Base-by-base conservation (phyloP, 1,284 basidiomycete genomes). In the Cryptococcus sp. region DNA sequence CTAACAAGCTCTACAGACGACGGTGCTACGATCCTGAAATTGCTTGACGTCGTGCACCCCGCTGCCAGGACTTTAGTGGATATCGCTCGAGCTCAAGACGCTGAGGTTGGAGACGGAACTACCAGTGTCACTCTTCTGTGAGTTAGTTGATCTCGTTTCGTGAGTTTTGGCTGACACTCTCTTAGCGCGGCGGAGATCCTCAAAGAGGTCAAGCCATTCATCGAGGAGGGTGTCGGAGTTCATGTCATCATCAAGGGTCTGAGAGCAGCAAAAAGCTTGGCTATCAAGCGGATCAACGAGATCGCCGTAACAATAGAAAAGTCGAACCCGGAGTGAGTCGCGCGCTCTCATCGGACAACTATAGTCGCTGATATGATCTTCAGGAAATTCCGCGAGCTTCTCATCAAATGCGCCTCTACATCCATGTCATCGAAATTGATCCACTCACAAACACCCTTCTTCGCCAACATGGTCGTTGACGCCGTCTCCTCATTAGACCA, bases 401-500 rank as follows among this genome's bases (percentile, higher is more conserved):
- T 99, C 47, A 83, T 97, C 69, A 95, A 97, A 82, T 96, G 93
- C 78, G 96, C 96, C 42, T 89, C 93, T 27, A 99, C 96, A 7
- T 95, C 94, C 43, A 98, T 99, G 95, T 98, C 95, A 20, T 98
- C 94, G 62, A 99, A 99, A 81, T 86, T 99, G 63, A 98, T 99
- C 69, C 94, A 98, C 78, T 93, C 93, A 42, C 93, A 98, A 81
- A 97, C 96, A 73, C 94, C 95, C 4, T 99, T 99, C 83, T 99
- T 99, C 83, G 90, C 93, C 35, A 87, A 91, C 66, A 99, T 99
- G 94, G 96, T 97, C 56, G 96, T 99, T 49, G 91, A 99, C 73
- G 93, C 96, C 43, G 93, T 99, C 47, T 85, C 88, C 64, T 91
- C 87, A 58, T 83, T 99, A 47, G 93, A 99, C 81, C 93, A 91